phyloP scores from a whole-genome alignment of 495 filamentous ascomycete species.

The Glarea lozoyensis region DNA sequence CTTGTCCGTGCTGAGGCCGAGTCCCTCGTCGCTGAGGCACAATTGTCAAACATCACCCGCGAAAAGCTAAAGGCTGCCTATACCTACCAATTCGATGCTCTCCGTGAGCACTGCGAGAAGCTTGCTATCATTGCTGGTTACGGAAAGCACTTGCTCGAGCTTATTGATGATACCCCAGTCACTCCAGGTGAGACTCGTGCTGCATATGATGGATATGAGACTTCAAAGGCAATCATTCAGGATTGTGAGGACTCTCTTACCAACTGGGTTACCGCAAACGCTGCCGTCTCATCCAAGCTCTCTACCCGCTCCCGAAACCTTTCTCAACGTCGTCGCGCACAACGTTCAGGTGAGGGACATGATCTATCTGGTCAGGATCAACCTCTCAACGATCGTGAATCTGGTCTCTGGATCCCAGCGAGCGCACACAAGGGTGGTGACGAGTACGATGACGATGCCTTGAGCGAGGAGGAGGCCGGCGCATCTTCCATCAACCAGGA shows the following conservation, averaged over 20 bases:
- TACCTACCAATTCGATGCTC: slow-evolving; percentile 95
- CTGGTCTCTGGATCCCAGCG: slow-evolving; percentile 71
- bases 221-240: slow-evolving; percentile 98
- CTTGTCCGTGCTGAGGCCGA: slow-evolving; percentile 97
- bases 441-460: slow-evolving; percentile 56
- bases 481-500: slow-evolving; percentile 16
- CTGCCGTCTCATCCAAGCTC: slow-evolving; percentile 75
- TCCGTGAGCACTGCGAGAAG: slow-evolving; percentile 97
- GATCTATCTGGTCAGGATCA: slow-evolving; percentile 81
- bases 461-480: slow-evolving; percentile 23
- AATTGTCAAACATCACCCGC: slow-evolving; percentile 97
- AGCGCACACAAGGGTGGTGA: slow-evolving; percentile 53
- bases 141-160: slow-evolving; percentile 91
- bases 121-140: slow-evolving; percentile 95
- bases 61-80: slow-evolving; percentile 99
- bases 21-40: slow-evolving; percentile 93
- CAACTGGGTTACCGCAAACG: slow-evolving; percentile 90
- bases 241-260: slow-evolving; percentile 96
- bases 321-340: slow-evolving; percentile 71
- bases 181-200: slow-evolving; percentile 94
- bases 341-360: slow-evolving; percentile 54
- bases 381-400: slow-evolving; percentile 75
- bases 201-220: slow-evolving; percentile 96
- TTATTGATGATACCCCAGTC: slow-evolving; percentile 93
- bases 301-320: slow-evolving; percentile 78